Evolutionary conservation across 2,329 filamentous ascomycete species (phyloP), one percentile per base, ranked within the genome.

Genomic region (Botryosphaeria dothidea): DNA sequence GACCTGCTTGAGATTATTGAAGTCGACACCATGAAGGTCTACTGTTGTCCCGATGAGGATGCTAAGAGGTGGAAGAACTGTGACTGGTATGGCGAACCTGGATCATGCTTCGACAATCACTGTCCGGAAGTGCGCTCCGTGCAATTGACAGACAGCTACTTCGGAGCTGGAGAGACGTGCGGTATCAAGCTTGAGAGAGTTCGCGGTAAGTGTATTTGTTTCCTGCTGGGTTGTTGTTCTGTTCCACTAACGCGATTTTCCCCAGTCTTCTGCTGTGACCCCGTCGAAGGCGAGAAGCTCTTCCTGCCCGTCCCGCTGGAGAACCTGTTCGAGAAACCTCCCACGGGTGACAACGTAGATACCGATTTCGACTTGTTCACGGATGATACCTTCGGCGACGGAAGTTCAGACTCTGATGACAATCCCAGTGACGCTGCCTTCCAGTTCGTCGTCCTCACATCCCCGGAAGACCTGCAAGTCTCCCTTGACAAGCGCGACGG

Each of bases 401-500:
- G 49, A 4, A 64, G 66, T 36, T 61, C 68, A 4, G 65, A 72
- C 9, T 63, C 74, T 25, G 19, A 49, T 15, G 49, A 52, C 15
- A 34, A 52, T 8, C 73, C 75, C 3, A 70, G 76, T 31, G 70
- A 78, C 15, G 60, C 69, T 0, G 67, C 71, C 1, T 80, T 80
- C 67, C 65, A 70, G 23, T 80, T 75, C 41, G 54, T 71, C 11
- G 70, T 80, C 21, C 65, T 80, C 6, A 70, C 71, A 6, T 64
- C 56, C 2, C 77, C 79, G 5, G 72, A 77, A 31, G 71, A 74
- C 48, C 48, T 78, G 4, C 72, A 78, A 34, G 49, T 70, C 15
- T 74, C 74, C 0, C 67, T 83, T 0, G 74, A 79, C 67, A 78
- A 77, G 69, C 73, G 80, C 21, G 79, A 83, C 65, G 80, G 80